phyloP scores from a whole-genome alignment of 163 green algal species.

The Coccomyxa subellipsoidea region DNA sequence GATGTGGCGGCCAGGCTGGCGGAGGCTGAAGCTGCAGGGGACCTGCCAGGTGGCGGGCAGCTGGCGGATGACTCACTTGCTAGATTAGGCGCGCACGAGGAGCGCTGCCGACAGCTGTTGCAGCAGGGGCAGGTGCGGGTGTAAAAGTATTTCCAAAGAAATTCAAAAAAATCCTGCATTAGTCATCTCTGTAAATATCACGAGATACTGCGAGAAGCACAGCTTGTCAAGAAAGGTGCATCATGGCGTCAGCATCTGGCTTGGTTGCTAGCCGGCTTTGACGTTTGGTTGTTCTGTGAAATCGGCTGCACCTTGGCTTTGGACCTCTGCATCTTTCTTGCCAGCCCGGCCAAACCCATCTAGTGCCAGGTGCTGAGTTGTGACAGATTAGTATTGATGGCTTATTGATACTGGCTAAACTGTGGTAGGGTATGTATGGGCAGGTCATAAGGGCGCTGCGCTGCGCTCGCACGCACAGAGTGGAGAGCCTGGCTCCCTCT shows the following conservation, averaged over 20 bases:
- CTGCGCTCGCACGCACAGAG: not conserved
- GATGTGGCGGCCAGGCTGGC: not conserved
- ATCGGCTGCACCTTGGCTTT: too few species aligned
- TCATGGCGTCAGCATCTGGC: too few species aligned
- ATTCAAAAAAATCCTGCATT: not conserved
- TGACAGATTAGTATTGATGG: not conserved
- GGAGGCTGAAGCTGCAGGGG: not conserved
- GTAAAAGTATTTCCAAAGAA: not conserved
- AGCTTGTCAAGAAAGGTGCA: not conserved
- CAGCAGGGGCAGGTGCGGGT: not conserved
- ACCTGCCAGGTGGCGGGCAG: not conserved
- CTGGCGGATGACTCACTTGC: not conserved
- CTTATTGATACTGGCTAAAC: not conserved
- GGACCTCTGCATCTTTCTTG: too few species aligned
- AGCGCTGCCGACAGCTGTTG: not conserved
- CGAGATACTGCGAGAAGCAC: not conserved
- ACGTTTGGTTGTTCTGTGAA: too few species aligned
- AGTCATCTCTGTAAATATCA: not conserved
- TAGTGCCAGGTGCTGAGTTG: too few species aligned
- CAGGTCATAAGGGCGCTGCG: not conserved
- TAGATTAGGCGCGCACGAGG: not conserved
- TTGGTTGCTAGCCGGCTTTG: too few species aligned
- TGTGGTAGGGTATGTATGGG: not conserved
- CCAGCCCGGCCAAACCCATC: too few species aligned
- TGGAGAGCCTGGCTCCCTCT: not conserved